Evolutionary conservation across 2,329 filamentous ascomycete species (phyloP).

Genomic region (Colletotrichum liaoningense): DNA sequence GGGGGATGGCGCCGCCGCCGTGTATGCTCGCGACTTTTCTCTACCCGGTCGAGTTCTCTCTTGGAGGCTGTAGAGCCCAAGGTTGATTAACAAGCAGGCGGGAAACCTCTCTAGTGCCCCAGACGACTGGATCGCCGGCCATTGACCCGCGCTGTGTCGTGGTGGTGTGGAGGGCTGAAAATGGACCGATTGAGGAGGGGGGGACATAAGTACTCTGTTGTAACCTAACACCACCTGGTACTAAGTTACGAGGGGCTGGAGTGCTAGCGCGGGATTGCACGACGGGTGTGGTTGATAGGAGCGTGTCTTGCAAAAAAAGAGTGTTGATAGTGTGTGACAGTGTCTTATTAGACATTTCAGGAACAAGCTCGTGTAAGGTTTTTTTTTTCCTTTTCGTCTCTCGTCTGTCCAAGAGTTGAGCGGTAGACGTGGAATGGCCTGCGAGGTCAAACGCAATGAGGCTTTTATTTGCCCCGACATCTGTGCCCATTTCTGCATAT

Average conservation of each 20-base stretch:
- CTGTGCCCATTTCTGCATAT: constrained; percentile 29
- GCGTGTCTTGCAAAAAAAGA: constrained; percentile 15
- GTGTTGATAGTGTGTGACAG: constrained; percentile 5
- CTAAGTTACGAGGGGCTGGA: too few species aligned
- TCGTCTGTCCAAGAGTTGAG: background rate
- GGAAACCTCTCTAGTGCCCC: background rate
- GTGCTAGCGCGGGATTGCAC: constrained; percentile 9
- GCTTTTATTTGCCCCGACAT: background rate
- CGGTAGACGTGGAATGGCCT: constrained; percentile 21
- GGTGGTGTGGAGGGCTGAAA: background rate
- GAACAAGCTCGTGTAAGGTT: constrained; percentile 18
- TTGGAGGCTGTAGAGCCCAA: background rate
- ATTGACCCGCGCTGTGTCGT: background rate
- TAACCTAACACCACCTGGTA: too few species aligned
- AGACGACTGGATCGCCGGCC: background rate
- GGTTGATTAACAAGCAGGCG: background rate
- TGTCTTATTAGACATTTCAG: background rate
- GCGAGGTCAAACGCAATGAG: constrained; percentile 18
- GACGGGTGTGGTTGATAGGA: background rate
- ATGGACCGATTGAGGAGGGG: constrained; percentile 20
- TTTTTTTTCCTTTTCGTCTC: background rate
- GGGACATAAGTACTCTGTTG: background rate
- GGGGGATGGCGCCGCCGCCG: background rate
- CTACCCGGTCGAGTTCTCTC: background rate
- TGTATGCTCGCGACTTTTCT: background rate